A percentile compares a stretch with the other conserved stretches of the same genome.
These are phyloP conservation scores for Talaromyces marneffei DNA, from an alignment of 2,329 filamentous ascomycete species.

Conservation along the genomic window DNA sequence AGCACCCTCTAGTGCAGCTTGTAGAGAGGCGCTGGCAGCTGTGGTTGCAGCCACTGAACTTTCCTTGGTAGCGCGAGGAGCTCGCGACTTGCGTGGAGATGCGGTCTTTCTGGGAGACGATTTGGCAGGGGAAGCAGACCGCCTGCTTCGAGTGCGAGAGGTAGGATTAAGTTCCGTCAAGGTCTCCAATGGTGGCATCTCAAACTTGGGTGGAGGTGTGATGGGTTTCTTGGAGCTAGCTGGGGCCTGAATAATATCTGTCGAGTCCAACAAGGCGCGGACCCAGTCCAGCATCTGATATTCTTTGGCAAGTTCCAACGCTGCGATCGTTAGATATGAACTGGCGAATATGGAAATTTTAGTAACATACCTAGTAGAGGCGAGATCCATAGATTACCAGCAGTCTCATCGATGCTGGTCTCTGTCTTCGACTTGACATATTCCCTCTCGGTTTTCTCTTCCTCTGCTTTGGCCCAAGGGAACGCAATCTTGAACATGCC, in stretches of 20 bases:
- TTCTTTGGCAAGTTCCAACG: slow-evolving; percentile 75
- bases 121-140: slow-evolving; percentile 55
- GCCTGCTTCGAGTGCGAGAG: slow-evolving; percentile 48
- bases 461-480: slow-evolving; percentile 56
- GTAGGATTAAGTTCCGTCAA: slow-evolving; percentile 15
- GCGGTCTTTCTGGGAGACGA: slow-evolving; percentile 49
- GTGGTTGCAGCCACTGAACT: slow-evolving; percentile 45
- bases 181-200: slow-evolving; percentile 42
- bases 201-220: slow-evolving; percentile 72
- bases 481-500: slow-evolving; percentile 67
- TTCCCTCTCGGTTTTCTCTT: slow-evolving; percentile 55
- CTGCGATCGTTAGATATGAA: slow-evolving; percentile 43
- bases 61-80: slow-evolving; percentile 45
- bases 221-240: slow-evolving; percentile 71
- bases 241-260: slow-evolving; percentile 63
- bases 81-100: slow-evolving; percentile 51
- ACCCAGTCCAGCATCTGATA: slow-evolving; percentile 86
- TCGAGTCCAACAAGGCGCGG: slow-evolving; percentile 81
- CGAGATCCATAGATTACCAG: slow-evolving; percentile 93
- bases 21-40: slow-evolving; percentile 44
- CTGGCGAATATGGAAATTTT: not conserved
- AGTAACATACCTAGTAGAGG: slow-evolving; percentile 58
- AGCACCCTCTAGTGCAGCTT: slow-evolving; percentile 42
- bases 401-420: slow-evolving; percentile 85
- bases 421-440: slow-evolving; percentile 78